These are phyloP conservation scores for Gossypium rotundifolium DNA, from an alignment of 345 rosid genomes.

Conservation along the genomic window DNA sequence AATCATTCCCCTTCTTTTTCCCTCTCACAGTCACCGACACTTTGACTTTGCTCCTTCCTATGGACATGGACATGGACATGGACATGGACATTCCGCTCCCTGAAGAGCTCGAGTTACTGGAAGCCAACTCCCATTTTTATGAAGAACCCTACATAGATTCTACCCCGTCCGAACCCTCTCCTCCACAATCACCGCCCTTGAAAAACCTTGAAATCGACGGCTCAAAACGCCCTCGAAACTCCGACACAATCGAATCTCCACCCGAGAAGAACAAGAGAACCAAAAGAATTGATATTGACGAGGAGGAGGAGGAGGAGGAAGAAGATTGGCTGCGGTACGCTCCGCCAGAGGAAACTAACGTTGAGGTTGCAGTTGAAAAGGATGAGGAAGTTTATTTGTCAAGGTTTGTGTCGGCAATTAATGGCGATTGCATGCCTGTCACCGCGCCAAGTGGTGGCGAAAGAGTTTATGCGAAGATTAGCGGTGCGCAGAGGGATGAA, in stretches of 20 bases:
- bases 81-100: constrained; percentile 53
- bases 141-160: constrained; percentile 40
- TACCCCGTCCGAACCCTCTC: constrained; percentile 22
- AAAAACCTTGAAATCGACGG: constrained; percentile 15
- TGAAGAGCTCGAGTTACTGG: constrained; percentile 92
- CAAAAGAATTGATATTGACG: constrained; percentile 23
- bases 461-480: constrained; percentile 78
- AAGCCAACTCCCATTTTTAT: constrained; percentile 45
- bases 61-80: constrained; percentile 42
- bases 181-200: constrained; percentile 20
- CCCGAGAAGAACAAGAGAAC: constrained; percentile 46
- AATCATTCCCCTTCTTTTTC: not conserved
- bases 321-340: constrained; percentile 69
- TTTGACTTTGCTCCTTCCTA: constrained; percentile 5
- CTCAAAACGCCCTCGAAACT: constrained; percentile 45
- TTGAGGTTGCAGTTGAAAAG: constrained; percentile 21
- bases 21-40: not conserved
- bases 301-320: constrained; percentile 10
- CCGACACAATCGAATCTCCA: constrained; percentile 13
- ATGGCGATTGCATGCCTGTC: constrained; percentile 78
- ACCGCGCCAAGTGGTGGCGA: constrained; percentile 83
- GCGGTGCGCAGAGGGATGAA: constrained; percentile 38
- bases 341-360: constrained; percentile 30
- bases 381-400: constrained; percentile 49
- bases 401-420: constrained; percentile 62